Evolutionary conservation across 768 basidiomycete genomes (phyloP).

Genomic region (Sporobolomyces roseus): DNA sequence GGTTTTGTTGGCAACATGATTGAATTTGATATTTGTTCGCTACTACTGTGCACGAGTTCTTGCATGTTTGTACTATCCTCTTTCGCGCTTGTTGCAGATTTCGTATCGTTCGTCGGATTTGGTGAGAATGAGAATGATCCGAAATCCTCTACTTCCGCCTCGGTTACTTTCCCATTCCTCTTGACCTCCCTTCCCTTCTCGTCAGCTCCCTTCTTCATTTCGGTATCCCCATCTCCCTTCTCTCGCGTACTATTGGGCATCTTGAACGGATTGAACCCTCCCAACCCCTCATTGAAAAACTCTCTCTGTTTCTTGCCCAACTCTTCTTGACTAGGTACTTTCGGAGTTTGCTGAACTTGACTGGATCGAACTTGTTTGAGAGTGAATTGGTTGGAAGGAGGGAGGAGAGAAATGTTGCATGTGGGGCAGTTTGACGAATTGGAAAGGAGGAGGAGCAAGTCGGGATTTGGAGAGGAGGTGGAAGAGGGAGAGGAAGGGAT

Average conservation of each 20-base stretch:
- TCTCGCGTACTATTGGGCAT: not conserved
- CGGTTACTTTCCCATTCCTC: slow-evolving; percentile 28
- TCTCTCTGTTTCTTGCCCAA: not conserved
- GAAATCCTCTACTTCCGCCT: slow-evolving; percentile 21
- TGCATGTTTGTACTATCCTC: too few relatives aligned
- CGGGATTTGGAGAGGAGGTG: not conserved
- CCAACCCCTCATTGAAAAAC: not conserved
- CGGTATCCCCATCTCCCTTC: not conserved
- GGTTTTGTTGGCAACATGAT: too few relatives aligned
- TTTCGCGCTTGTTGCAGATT: too few relatives aligned
- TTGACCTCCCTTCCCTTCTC: slow-evolving; percentile 1
- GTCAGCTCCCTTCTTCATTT: not conserved
- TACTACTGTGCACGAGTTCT: too few relatives aligned
- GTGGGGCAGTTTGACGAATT: slow-evolving; percentile 21
- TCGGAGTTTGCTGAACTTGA: not conserved
- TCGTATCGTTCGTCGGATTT: too few relatives aligned
- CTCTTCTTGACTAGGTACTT: slow-evolving; percentile 5
- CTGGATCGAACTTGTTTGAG: not conserved
- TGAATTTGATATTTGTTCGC: too few relatives aligned
- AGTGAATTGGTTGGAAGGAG: too few relatives aligned
- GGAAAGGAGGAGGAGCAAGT: not conserved
- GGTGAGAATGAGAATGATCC: slow-evolving; percentile 5
- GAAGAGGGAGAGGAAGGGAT: slow-evolving; percentile 4
- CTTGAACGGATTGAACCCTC: slow-evolving; percentile 17
- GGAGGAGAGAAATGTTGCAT: too few relatives aligned